A percentile compares a stretch with the other conserved stretches of the same genome.
Conservation (phyloP, 116 monocot species). For the Posidonia oceanica region DNA sequence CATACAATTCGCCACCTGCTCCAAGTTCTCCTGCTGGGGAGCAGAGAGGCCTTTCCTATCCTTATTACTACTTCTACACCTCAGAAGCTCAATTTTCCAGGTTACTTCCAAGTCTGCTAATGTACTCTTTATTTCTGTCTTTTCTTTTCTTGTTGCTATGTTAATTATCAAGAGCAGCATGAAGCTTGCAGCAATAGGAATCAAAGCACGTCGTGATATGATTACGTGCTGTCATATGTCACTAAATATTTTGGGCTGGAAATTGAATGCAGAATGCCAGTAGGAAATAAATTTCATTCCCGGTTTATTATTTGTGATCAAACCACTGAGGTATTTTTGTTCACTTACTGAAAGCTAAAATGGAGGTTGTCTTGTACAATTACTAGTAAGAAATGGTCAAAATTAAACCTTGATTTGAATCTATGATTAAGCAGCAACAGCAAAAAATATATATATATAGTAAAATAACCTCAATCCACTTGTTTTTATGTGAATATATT, state of each 20-base stretch:
- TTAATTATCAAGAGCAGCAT: background rate
- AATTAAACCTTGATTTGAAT: too few species aligned
- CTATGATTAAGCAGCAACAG: too few species aligned
- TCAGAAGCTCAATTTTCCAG: background rate
- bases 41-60: conserved; percentile 3
- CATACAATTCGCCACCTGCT: background rate
- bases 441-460: too few species aligned
- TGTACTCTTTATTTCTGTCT: background rate
- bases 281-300: background rate
- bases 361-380: too few species aligned
- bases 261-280: background rate
- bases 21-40: background rate
- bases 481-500: too few species aligned
- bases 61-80: conserved; percentile 13
- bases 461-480: too few species aligned
- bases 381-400: too few species aligned
- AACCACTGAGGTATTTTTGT: background rate
- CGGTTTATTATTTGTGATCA: too few species aligned
- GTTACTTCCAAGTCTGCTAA: background rate
- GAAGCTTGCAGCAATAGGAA: background rate
- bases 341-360: background rate
- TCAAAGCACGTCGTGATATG: background rate
- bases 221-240: background rate
- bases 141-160: conserved; percentile 2
- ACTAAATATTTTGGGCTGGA: background rate